These are phyloP conservation scores for Neofusicoccum parvum DNA, from an alignment of 2,329 filamentous ascomycete species.

Conservation along the genomic window DNA sequence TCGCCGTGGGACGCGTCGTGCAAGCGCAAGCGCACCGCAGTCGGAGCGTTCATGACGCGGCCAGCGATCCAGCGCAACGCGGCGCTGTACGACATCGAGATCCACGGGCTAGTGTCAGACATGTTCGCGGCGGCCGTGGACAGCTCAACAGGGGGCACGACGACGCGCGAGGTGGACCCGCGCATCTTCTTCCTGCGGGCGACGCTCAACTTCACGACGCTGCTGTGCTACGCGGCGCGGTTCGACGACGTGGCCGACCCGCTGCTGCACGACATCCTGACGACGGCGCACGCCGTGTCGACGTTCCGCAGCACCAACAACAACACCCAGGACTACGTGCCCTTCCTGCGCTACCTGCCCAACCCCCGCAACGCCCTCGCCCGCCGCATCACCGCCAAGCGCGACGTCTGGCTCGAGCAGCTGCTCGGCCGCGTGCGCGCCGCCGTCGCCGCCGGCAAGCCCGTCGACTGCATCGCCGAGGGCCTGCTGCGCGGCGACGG, in stretches of 20 bases:
- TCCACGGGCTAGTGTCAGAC: constrained; percentile 4
- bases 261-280: constrained; percentile 15
- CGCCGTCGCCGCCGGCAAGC: constrained; percentile 1
- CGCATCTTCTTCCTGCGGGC: constrained; percentile 15
- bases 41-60: constrained; percentile 18
- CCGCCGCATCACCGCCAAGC: not conserved
- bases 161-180: not conserved
- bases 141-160: not conserved
- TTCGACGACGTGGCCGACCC: constrained; percentile 9
- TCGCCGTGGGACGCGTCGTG: constrained; percentile 17
- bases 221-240: constrained; percentile 17
- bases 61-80: constrained; percentile 15
- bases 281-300: not conserved
- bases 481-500: not conserved
- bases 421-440: constrained; percentile 3
- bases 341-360: constrained; percentile 1
- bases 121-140: not conserved
- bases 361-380: constrained; percentile 4
- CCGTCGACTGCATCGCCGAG: constrained; percentile 11
- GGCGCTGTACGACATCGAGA: constrained; percentile 9
- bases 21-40: constrained; percentile 21
- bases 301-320: constrained; percentile 20
- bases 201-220: constrained; percentile 16
- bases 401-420: constrained; percentile 17
- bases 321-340: constrained; percentile 18